phyloP scores from a whole-genome alignment of 768 basidiomycete genomes.

The Serendipita sp. region DNA sequence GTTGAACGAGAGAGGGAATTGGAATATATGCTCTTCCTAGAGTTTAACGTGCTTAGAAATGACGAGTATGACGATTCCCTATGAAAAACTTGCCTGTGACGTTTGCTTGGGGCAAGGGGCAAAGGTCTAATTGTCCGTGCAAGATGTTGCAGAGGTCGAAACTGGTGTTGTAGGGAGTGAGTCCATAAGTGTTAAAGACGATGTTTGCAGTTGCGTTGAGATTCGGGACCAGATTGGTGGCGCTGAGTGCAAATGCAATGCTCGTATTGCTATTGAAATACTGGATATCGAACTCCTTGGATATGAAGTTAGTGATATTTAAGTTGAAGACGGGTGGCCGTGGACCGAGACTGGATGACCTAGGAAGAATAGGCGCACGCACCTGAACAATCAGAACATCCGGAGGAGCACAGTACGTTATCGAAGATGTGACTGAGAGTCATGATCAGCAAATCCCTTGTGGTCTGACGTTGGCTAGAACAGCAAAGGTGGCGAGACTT shows the following conservation, averaged over 20 bases:
- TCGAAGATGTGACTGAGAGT: slow-evolving; percentile 61
- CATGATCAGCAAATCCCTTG: not conserved
- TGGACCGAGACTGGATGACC: not conserved
- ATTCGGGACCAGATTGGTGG: slow-evolving; percentile 44
- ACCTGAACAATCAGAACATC: slow-evolving; percentile 56
- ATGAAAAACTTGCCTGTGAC: too few species aligned
- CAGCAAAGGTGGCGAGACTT: too few species aligned
- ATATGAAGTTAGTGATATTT: not conserved
- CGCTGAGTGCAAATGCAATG: slow-evolving; percentile 70
- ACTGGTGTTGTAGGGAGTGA: slow-evolving; percentile 52
- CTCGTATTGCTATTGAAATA: slow-evolving; percentile 59
- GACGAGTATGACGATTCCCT: too few species aligned
- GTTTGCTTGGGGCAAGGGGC: too few species aligned
- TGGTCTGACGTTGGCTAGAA: not conserved
- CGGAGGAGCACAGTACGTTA: slow-evolving; percentile 74
- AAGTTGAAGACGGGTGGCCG: too few species aligned
- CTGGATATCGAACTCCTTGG: slow-evolving; percentile 48
- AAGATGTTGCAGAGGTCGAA: not conserved
- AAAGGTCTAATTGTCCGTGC: not conserved
- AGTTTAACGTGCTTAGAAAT: not conserved
- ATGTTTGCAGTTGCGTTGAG: slow-evolving; percentile 73
- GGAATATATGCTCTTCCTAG: slow-evolving; percentile 34
- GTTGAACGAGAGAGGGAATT: slow-evolving; percentile 42
- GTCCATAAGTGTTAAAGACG: slow-evolving; percentile 77
- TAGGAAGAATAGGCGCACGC: slow-evolving; percentile 1